phyloP scores from a whole-genome alignment of 495 filamentous ascomycete genomes.

The Evansstolkia leycettana region DNA sequence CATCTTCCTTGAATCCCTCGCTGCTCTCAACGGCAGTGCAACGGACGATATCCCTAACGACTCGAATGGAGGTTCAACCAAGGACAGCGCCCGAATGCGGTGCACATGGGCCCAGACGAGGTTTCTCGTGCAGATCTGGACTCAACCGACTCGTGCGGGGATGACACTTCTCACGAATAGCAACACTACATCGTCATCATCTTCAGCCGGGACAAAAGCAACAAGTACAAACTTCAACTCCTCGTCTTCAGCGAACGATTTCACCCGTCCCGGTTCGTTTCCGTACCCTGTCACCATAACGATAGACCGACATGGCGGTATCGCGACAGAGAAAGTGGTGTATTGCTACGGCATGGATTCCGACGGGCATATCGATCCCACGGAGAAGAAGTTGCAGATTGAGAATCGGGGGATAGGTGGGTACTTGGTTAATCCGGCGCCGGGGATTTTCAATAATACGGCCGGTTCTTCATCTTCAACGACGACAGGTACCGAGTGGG shows the following conservation, averaged over 20 bases:
- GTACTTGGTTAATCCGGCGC: conserved; percentile 43
- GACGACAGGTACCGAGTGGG: conserved; percentile 24
- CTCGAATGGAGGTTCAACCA: conserved; percentile 48
- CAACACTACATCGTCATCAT: conserved; percentile 9
- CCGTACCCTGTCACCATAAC: conserved; percentile 79
- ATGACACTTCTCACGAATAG: conserved; percentile 24
- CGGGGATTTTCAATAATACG: conserved; percentile 29
- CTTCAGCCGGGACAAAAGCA: conserved; percentile 7
- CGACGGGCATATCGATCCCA: conserved; percentile 38
- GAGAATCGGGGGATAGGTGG: conserved; percentile 51
- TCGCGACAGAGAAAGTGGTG: conserved; percentile 46
- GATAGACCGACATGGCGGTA: conserved; percentile 68
- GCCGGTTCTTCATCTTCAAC: conserved; percentile 6
- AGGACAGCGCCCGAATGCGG: conserved; percentile 47
- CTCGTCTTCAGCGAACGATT: conserved; percentile 38
- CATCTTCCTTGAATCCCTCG: conserved; percentile 58
- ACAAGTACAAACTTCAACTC: conserved; percentile 11
- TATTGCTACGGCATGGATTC: conserved; percentile 54
- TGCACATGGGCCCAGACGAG: conserved; percentile 78
- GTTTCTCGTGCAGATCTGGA: conserved; percentile 89
- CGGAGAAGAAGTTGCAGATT: conserved; percentile 39
- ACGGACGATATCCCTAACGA: conserved; percentile 37
- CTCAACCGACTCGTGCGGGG: conserved; percentile 30
- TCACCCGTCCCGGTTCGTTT: conserved; percentile 58
- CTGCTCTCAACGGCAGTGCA: conserved; percentile 19